A percentile compares a stretch with the other conserved stretches of the same genome.
phyloP scores from a whole-genome alignment of 805 yeast species.

The Candida yuanshanica region DNA sequence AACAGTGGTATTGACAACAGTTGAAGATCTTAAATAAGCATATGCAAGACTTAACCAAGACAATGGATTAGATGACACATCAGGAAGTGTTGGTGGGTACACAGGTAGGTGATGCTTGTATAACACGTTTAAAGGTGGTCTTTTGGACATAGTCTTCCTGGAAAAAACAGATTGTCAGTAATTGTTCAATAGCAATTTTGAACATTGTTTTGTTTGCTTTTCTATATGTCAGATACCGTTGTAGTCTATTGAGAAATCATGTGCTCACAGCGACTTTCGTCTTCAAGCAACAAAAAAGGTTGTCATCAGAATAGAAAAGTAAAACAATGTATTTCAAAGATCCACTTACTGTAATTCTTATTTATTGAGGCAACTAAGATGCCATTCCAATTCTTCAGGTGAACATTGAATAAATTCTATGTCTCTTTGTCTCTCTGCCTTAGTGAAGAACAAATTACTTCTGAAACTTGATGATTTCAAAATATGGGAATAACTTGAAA shows the following conservation, averaged over 20 bases:
- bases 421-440: background rate
- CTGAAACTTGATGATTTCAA: background rate
- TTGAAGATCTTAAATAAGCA: constrained; percentile 24
- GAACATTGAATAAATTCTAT: background rate
- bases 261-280: constrained; percentile 53
- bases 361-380: background rate
- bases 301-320: constrained; percentile 24
- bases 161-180: background rate
- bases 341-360: background rate
- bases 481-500: background rate
- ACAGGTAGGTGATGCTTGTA: constrained; percentile 58
- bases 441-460: background rate
- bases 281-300: constrained; percentile 39
- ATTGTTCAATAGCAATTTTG: background rate
- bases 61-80: constrained; percentile 60
- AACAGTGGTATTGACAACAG: constrained; percentile 14
- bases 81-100: constrained; percentile 43
- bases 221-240: constrained; percentile 80
- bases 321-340: no score
- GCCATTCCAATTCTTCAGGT: background rate
- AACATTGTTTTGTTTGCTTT: background rate
- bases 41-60: constrained; percentile 49
- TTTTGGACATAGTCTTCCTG: constrained; percentile 27
- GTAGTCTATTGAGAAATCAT: constrained; percentile 84
- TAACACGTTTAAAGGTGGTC: constrained; percentile 22